Evolutionary conservation across 495 filamentous ascomycete species (phyloP).

Genomic region (Glonium stellatum): DNA sequence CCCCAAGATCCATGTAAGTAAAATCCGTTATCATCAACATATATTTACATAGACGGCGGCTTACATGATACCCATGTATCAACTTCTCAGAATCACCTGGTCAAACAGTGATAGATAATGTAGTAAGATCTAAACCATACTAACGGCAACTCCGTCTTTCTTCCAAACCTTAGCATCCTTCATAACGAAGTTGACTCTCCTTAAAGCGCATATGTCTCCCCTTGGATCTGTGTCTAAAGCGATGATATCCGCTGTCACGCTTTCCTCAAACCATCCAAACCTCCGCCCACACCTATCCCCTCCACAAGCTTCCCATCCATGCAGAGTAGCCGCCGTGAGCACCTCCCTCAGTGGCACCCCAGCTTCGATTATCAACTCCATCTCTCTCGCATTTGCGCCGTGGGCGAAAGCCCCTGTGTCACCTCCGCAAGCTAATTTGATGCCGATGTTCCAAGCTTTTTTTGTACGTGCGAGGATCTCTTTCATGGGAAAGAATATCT

Average conservation of each 20-base stretch:
- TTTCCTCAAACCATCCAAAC: slow-evolving; percentile 45
- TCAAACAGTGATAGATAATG: too few species aligned
- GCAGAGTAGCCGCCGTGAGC: slow-evolving; percentile 41
- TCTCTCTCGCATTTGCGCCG: slow-evolving; percentile 34
- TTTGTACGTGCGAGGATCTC: slow-evolving; percentile 26
- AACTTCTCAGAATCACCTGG: too few species aligned
- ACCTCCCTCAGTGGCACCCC: slow-evolving; percentile 44
- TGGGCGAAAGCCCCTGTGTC: slow-evolving; percentile 49
- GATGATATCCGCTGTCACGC: slow-evolving; percentile 45
- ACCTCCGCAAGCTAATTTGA: slow-evolving; percentile 43
- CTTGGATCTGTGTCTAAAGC: slow-evolving; percentile 31
- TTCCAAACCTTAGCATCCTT: slow-evolving; percentile 45
- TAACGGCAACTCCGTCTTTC: too few species aligned
- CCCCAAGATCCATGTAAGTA: too few species aligned
- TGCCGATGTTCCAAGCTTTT: slow-evolving; percentile 37
- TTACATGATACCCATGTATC: too few species aligned
- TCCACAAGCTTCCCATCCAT: slow-evolving; percentile 49
- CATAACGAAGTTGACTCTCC: slow-evolving; percentile 48
- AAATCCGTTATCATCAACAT: too few species aligned
- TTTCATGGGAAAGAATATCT: background rate
- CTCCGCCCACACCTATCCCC: slow-evolving; percentile 42
- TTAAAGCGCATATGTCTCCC: slow-evolving; percentile 35
- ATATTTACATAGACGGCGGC: too few species aligned
- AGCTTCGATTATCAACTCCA: slow-evolving; percentile 47
- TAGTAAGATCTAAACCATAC: too few species aligned